These are phyloP conservation scores for Ettlia oleoabundans DNA, from an alignment of 139 green algal genomes.

Conservation along the genomic window DNA sequence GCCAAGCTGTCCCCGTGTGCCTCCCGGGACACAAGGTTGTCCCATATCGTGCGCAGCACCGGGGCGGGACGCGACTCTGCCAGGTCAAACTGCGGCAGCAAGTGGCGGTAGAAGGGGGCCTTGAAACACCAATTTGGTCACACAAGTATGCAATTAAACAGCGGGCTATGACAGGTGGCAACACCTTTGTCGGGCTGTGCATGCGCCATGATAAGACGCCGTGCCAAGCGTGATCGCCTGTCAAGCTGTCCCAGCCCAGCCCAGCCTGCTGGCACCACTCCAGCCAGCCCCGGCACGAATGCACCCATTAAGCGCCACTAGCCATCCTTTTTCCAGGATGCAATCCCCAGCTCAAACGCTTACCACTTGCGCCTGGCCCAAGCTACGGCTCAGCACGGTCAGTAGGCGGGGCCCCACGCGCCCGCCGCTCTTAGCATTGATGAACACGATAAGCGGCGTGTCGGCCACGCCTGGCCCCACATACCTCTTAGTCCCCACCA, in stretches of 20 bases:
- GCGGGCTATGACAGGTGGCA: too few relatives aligned
- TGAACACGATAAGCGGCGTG: conserved; percentile 84
- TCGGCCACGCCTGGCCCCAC: conserved; percentile 41
- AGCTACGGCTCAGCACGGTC: conserved; percentile 57
- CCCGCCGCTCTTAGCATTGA: conserved; percentile 84
- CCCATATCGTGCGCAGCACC: conserved; percentile 76
- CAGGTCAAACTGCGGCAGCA: conserved; percentile 83
- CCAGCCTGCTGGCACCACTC: too few relatives aligned
- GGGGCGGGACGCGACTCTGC: conserved; percentile 64
- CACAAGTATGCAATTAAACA: too few relatives aligned
- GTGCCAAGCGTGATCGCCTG: too few relatives aligned
- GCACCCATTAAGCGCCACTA: too few relatives aligned
- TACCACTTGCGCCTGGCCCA: conserved; percentile 73
- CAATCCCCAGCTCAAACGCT: neutral
- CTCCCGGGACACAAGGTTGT: conserved; percentile 62
- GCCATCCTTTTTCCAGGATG: neutral
- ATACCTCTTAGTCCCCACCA: conserved; percentile 49
- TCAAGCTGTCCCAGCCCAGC: too few relatives aligned
- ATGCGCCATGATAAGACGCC: too few relatives aligned
- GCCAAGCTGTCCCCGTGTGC: conserved; percentile 54
- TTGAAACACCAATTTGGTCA: too few relatives aligned
- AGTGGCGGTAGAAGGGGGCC: too few relatives aligned
- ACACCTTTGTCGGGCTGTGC: too few relatives aligned
- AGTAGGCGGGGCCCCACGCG: conserved; percentile 69
- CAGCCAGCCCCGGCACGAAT: too few relatives aligned